These are phyloP conservation scores for Amoeboaphelidium protococcarum DNA, from an alignment of 371 early-diverging fungal genomes.

Conservation along the genomic window DNA sequence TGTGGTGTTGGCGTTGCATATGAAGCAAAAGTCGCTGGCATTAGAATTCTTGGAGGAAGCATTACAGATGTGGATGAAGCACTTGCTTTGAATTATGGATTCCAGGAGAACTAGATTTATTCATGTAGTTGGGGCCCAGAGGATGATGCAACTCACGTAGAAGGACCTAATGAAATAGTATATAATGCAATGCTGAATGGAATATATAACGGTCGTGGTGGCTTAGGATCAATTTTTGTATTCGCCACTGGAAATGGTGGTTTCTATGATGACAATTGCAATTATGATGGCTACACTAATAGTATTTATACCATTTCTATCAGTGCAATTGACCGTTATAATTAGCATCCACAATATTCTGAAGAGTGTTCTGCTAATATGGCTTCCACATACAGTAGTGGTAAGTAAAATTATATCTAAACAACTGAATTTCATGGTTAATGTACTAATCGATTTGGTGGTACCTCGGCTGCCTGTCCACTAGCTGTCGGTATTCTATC, in stretches of 20 bases:
- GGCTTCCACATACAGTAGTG: slow-evolving; percentile 58
- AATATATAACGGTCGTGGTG: slow-evolving; percentile 48
- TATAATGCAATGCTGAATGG: slow-evolving; percentile 55
- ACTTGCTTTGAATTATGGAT: slow-evolving; percentile 52
- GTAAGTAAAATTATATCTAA: slow-evolving; percentile 39
- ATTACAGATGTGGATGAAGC: slow-evolving; percentile 77
- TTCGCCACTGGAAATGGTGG: slow-evolving; percentile 92
- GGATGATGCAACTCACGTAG: slow-evolving; percentile 66
- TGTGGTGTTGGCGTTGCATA: slow-evolving; percentile 92
- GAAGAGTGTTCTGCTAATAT: slow-evolving; percentile 72
- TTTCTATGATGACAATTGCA: slow-evolving; percentile 49
- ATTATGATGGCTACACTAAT: slow-evolving; percentile 90
- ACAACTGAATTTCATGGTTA: slow-evolving; percentile 3
- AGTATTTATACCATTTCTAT: slow-evolving; percentile 80
- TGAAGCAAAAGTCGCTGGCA: slow-evolving; percentile 51
- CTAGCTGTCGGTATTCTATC: slow-evolving; percentile 78
- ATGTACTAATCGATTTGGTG: slow-evolving; percentile 26
- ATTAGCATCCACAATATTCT: slow-evolving; percentile 55
- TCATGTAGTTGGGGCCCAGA: slow-evolving; percentile 87
- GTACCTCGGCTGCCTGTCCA: slow-evolving; percentile 93
- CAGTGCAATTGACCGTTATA: slow-evolving; percentile 48
- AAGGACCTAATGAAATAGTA: slow-evolving; percentile 54
- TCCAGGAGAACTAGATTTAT: slow-evolving; percentile 65
- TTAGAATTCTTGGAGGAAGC: slow-evolving; percentile 65
- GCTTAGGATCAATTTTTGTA: slow-evolving; percentile 65